Percentiles rank a stretch among this genome's conserved stretches.
phyloP scores from a whole-genome alignment of 371 early-diverging fungal genomes.

The Dinochytrium kinnereticum region DNA sequence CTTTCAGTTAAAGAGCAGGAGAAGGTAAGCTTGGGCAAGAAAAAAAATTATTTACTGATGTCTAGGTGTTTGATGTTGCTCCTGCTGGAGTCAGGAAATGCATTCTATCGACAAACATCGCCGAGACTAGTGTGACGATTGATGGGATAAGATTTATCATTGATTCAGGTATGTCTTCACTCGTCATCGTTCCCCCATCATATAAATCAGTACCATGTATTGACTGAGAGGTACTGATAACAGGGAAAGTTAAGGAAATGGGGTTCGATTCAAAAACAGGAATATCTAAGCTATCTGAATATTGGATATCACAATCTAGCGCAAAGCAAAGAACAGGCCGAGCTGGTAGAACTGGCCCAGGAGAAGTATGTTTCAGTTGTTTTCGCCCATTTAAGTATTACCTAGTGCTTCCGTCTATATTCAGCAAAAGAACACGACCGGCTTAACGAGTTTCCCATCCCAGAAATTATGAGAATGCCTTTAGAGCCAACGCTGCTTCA shows the following conservation, averaged over 20 bases:
- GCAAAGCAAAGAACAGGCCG: conserved; percentile 98
- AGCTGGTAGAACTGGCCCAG: conserved; percentile 85
- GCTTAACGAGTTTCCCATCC: conserved; percentile 85
- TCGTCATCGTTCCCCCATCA: too few relatives aligned
- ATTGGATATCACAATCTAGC: conserved; percentile 84
- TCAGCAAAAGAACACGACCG: conserved; percentile 83
- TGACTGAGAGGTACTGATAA: not conserved
- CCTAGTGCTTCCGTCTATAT: conserved; percentile 89
- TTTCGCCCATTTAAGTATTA: conserved; percentile 9
- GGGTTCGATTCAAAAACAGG: conserved; percentile 55
- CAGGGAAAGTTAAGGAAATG: conserved; percentile 75
- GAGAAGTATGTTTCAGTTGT: conserved; percentile 37
- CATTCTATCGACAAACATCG: conserved; percentile 86
- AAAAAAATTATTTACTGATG: too few relatives aligned
- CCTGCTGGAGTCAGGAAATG: conserved; percentile 68
- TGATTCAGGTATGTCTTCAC: conserved; percentile 64
- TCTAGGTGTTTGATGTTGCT: conserved; percentile 55
- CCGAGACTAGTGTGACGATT: conserved; percentile 79
- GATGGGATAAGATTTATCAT: conserved; percentile 76
- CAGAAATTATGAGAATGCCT: conserved; percentile 90
- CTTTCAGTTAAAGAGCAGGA: conserved; percentile 86
- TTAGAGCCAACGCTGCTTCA: conserved; percentile 83
- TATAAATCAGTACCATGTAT: too few relatives aligned
- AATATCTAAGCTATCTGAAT: conserved; percentile 49
- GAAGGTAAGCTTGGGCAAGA: conserved; percentile 67